Base-by-base conservation (phyloP, 1,284 basidiomycete genomes). In the Heterobasidion annosum region DNA sequence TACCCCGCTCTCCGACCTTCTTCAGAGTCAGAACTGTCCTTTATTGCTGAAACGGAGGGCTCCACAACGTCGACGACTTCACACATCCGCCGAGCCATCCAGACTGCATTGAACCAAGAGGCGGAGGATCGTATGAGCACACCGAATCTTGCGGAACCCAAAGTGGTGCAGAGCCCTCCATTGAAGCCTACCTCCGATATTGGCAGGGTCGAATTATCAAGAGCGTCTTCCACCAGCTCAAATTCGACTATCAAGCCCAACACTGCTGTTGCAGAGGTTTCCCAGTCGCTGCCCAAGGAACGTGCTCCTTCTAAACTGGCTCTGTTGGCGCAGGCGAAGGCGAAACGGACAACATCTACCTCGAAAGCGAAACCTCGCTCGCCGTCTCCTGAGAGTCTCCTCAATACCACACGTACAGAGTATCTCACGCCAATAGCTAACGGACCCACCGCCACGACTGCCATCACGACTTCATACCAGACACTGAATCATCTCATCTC, bases 381-480 rank as follows among this genome's bases (percentile, higher is more conserved):
- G 9, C 64, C 62, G 18, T 59, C 59, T 16, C 57, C 56, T 10
- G 45, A 54, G 6, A 47, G 55, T 1, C 46, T 58, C 13, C 67
- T 77, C 45, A 73, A 74, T 8, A 67, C 63, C 51, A 58, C 74
- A 42, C 73, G 70, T 45, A 89, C 87, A 3, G 79, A 88, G 63
- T 87, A 83, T 64, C 67, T 89, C 8, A 84, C 78, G 12, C 87
- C 86, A 0, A 84, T 85, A 45, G 84, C 84, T 8, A 90, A 89
- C 62, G 85, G 85, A 0, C 69, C 83, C 1, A 83, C 83, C 13
- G 86, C 81, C 12, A 89, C 86, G 0, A 89, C 87, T 12, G 86
- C 86, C 1, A 90, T 89, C 61, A 89, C 86, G 0, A 90, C 88
- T 1, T 82, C 84, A 0, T 88, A 87, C 59, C 83, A 83, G 58